Conservation (phyloP, 306 rosid species). For the Cucumis sativus region DNA sequence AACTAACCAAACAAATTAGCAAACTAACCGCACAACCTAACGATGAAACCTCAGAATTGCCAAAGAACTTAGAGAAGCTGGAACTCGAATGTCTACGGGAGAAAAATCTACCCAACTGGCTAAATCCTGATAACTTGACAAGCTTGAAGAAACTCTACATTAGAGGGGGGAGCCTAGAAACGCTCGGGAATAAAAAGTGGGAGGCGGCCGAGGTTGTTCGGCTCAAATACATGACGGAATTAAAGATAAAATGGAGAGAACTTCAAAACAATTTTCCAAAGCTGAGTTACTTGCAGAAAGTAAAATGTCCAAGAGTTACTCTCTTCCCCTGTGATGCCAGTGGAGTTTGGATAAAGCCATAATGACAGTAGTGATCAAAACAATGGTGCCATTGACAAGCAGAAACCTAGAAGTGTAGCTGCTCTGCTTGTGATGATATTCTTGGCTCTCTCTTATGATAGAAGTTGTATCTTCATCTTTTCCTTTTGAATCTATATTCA, state of each 20-base stretch:
- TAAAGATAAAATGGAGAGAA: not conserved
- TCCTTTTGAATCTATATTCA: not conserved
- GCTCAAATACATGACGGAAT: constrained; percentile 8
- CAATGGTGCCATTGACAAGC: not conserved
- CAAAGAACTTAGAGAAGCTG: constrained; percentile 2
- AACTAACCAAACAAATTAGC: not conserved
- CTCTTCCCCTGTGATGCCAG: constrained; percentile 12
- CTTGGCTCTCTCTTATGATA: not conserved
- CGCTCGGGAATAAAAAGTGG: not conserved
- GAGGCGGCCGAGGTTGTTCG: constrained; percentile 12
- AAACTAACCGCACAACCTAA: not conserved
- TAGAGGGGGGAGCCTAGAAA: constrained; percentile 15
- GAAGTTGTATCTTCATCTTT: not conserved
- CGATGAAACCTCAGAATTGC: not conserved
- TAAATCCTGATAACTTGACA: not conserved
- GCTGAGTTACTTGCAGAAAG: constrained; percentile 9
- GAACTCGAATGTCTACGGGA: constrained; percentile 14
- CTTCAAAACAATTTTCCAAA: not conserved
- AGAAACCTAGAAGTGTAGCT: not conserved
- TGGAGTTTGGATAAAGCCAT: constrained; percentile 13
- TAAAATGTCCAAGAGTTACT: constrained; percentile 5
- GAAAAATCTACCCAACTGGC: not conserved
- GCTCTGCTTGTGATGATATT: not conserved
- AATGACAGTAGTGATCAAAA: not conserved
- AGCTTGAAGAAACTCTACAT: constrained; percentile 15